phyloP scores from a whole-genome alignment of 768 basidiomycete genomes.

The Lenzites betulinus region DNA sequence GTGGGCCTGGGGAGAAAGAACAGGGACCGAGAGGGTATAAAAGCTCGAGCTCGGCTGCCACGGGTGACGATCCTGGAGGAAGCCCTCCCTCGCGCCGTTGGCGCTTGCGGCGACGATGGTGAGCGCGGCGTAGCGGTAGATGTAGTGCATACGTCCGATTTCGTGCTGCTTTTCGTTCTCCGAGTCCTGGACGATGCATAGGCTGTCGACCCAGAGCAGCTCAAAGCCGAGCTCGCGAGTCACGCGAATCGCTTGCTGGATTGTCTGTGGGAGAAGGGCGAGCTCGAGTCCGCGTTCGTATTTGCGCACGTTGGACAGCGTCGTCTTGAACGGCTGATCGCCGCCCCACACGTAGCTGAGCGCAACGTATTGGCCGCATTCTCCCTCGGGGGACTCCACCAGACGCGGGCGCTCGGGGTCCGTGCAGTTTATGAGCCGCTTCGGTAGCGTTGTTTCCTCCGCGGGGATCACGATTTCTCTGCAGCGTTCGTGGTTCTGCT shows the following conservation, averaged over 20 bases:
- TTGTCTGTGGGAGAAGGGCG: constrained; percentile 5
- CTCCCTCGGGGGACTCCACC: not conserved
- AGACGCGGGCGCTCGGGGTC: constrained; percentile 4
- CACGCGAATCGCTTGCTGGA: constrained; percentile 11
- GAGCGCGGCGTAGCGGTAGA: constrained; percentile 10
- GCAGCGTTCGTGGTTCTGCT: constrained; percentile 1
- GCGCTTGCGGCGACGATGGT: constrained; percentile 17
- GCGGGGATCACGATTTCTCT: not conserved
- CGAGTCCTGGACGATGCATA: constrained; percentile 19
- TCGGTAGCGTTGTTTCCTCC: not conserved
- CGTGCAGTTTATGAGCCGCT: constrained; percentile 9
- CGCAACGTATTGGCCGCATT: not conserved
- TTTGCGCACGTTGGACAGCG: not conserved
- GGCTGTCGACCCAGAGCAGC: constrained; percentile 18
- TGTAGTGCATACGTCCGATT: not conserved
- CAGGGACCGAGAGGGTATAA: constrained; percentile 9
- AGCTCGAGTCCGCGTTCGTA: constrained; percentile 3
- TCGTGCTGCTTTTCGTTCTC: constrained; percentile 8
- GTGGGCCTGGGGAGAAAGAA: not conserved
- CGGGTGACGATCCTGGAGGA: constrained; percentile 3
- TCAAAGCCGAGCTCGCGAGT: constrained; percentile 5
- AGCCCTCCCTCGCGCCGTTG: constrained; percentile 1
- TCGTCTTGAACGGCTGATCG: not conserved
- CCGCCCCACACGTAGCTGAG: constrained; percentile 19
- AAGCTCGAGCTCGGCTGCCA: too few relatives aligned